Percentiles rank a stretch among this genome's conserved stretches.
phyloP scores from a whole-genome alignment of 2,329 filamentous ascomycete species.

The Colletotrichum shisoi region DNA sequence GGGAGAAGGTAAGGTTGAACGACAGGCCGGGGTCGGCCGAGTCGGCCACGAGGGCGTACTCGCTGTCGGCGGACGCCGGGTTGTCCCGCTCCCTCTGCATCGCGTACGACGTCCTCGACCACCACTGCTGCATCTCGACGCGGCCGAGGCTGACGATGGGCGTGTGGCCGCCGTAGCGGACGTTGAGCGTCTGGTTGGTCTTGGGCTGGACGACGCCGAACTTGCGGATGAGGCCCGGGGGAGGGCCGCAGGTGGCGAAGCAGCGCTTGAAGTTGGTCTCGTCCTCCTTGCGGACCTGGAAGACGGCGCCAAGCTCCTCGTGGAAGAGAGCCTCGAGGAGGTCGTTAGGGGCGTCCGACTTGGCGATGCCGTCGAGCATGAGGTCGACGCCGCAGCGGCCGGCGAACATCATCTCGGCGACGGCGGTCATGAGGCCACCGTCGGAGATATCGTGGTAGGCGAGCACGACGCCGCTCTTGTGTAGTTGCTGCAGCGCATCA shows the following conservation, averaged over 20 bases:
- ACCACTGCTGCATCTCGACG: constrained; percentile 80
- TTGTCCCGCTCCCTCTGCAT: constrained; percentile 94
- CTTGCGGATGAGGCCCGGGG: constrained; percentile 80
- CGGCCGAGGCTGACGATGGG: constrained; percentile 73
- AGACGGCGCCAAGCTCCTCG: constrained; percentile 93
- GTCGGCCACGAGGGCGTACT: constrained; percentile 78
- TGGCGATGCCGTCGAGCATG: constrained; percentile 77
- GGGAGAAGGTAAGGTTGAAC: constrained; percentile 83
- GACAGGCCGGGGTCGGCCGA: constrained; percentile 81
- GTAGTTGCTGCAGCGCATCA: constrained; percentile 76
- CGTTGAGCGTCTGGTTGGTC: constrained; percentile 76
- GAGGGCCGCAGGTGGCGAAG: constrained; percentile 89
- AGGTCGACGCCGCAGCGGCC: constrained; percentile 88
- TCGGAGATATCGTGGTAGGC: constrained; percentile 96
- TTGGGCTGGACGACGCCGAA: constrained; percentile 78
- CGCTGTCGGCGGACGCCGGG: constrained; percentile 82
- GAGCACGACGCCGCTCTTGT: constrained; percentile 71
- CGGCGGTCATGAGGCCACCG: constrained; percentile 87
- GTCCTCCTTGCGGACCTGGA: constrained; percentile 87
- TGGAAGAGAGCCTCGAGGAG: constrained; percentile 87
- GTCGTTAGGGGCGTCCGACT: constrained; percentile 67
- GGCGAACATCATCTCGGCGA: constrained; percentile 98
- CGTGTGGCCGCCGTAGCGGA: constrained; percentile 74
- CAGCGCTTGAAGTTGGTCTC: constrained; percentile 86
- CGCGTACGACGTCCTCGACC: constrained; percentile 86